Percentiles rank a stretch among this genome's conserved stretches.
phyloP scores from a whole-genome alignment of 148 eudicot species.

The Amaranthus palmeri region DNA sequence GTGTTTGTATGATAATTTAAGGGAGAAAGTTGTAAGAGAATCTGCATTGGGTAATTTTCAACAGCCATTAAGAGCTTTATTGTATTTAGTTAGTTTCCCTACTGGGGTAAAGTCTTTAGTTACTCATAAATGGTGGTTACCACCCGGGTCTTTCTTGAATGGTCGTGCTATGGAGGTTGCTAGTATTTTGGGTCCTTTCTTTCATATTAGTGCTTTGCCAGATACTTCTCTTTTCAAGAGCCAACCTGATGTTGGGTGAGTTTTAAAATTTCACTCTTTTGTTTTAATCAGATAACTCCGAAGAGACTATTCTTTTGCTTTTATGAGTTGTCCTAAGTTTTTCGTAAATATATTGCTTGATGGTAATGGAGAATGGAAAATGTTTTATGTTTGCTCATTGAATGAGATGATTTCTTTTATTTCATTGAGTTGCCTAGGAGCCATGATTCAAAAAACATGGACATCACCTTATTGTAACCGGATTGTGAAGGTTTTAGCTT shows the following conservation, averaged over 20 bases:
- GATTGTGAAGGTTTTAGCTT: no score
- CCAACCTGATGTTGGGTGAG: constrained; percentile 98
- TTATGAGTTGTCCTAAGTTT: no score
- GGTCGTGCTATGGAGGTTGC: constrained; percentile 93
- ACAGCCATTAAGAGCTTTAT: constrained; percentile 83
- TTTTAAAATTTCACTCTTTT: background rate
- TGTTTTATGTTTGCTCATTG: no score
- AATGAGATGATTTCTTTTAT: no score
- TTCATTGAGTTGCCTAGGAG: no score
- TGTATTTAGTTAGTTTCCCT: constrained; percentile 60
- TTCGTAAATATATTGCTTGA: no score
- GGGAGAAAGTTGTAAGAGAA: constrained; percentile 73
- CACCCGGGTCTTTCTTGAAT: constrained; percentile 63
- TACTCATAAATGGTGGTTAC: constrained; percentile 92
- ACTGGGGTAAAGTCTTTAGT: constrained; percentile 66
- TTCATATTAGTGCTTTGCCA: constrained; percentile 88
- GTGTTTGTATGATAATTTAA: constrained; percentile 83
- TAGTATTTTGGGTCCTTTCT: constrained; percentile 89
- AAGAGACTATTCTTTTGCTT: no score
- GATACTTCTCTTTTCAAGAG: constrained; percentile 77
- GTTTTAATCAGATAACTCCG: no score
- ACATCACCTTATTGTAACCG: no score
- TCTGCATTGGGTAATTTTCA: constrained; percentile 93
- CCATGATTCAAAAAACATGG: no score
- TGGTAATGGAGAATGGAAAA: no score